Evolutionary conservation across 2,329 filamentous ascomycete species (phyloP).

Genomic region (Penicillium sumatraense): DNA sequence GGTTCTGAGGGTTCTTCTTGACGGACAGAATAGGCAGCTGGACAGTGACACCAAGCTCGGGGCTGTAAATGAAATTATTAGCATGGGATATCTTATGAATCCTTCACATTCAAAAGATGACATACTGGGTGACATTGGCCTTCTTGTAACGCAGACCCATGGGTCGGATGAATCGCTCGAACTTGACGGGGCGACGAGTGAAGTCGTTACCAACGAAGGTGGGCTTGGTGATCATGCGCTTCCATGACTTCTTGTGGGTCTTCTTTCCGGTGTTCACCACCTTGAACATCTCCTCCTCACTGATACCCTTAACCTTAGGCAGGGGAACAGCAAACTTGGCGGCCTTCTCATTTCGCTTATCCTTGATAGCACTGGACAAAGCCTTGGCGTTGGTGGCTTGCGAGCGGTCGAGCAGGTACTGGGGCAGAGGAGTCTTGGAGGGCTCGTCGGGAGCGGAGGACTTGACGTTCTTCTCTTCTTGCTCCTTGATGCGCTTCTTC

Average conservation of each 20-base stretch:
- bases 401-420: slow-evolving; percentile 89
- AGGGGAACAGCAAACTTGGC: slow-evolving; percentile 91
- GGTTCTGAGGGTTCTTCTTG: slow-evolving; percentile 87
- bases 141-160: slow-evolving; percentile 83
- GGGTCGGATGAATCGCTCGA: slow-evolving; percentile 71
- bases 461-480: slow-evolving; percentile 97
- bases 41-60: slow-evolving; percentile 82
- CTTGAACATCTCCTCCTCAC: slow-evolving; percentile 97
- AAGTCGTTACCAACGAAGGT: slow-evolving; percentile 93
- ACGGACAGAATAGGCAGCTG: slow-evolving; percentile 79
- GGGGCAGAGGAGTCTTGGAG: slow-evolving; percentile 76
- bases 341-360: slow-evolving; percentile 91
- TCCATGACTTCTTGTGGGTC: slow-evolving; percentile 78
- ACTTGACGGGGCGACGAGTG: slow-evolving; percentile 82
- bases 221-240: slow-evolving; percentile 72
- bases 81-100: slow-evolving; percentile 16
- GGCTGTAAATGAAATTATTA: slow-evolving; percentile 40
- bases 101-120: background rate
- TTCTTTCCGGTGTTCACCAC: slow-evolving; percentile 97
- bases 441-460: slow-evolving; percentile 77
- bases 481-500: slow-evolving; percentile 90
- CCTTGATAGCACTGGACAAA: slow-evolving; percentile 85
- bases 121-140: slow-evolving; percentile 65
- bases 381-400: slow-evolving; percentile 72
- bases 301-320: slow-evolving; percentile 91